Base-by-base conservation (phyloP, 306 rosid genomes). In the Datisca glomerata region DNA sequence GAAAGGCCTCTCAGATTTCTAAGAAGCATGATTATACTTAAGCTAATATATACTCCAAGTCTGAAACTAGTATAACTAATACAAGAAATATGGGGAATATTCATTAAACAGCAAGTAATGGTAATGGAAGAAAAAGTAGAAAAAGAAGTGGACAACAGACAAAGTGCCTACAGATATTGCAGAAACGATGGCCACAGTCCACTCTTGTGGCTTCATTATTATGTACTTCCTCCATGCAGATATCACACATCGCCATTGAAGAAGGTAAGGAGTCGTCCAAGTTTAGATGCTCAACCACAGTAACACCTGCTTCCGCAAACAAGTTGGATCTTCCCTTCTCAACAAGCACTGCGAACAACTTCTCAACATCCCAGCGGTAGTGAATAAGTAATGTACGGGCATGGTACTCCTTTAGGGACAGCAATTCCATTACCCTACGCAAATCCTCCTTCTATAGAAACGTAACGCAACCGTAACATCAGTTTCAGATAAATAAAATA, bases 131-230 rank as follows among this genome's bases (percentile, higher is more conserved):
- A n/a, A n/a, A n/a, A n/a, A n/a, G n/a, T n/a, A n/a, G n/a, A n/a
- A n/a, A n/a, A n/a, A n/a, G n/a, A n/a, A n/a, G n/a, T n/a, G n/a
- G n/a, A n/a, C n/a, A n/a, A n/a, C n/a, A n/a, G n/a, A n/a, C n/a
- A n/a, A 23, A 47, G 45, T 16, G 63, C 95, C 75, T 75, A 84
- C 98, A 89, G 45, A 18, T 21, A 56, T 89, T 89, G 80, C 95
- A 89, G 68, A 69, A 89, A 72, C 86, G 68, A 71, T 89, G 98
- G 45, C 94, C 86, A 41, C 98, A 91, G 42, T 80, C 95, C 93
- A 80, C 76, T 61, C 70, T 78, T 23, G 98, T 80, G 24, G 81
- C 45, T 48, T 80, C 79, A 24, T 41, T 32, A 36, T 76, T 34
- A 29, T 87, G 67, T 39, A 84, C 61, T 31, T 78, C 91, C 22